These are phyloP conservation scores for Mychonastes homosphaera DNA, from an alignment of 139 green algal species.

Conservation along the genomic window DNA sequence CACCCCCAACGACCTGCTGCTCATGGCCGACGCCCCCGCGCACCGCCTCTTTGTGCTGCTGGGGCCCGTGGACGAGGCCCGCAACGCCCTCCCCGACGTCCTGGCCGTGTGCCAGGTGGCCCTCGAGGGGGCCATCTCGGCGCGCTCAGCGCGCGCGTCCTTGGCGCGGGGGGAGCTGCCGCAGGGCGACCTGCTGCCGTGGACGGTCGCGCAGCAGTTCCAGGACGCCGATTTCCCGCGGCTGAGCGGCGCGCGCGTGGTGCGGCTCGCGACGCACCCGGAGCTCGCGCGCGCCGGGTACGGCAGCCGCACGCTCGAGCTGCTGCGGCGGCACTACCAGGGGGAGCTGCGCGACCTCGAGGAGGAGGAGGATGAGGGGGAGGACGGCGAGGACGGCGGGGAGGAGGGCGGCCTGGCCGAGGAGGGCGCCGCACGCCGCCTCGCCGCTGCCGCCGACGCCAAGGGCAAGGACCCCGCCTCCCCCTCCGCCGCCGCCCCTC, in stretches of 20 bases:
- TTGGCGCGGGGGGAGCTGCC: constrained; percentile 76
- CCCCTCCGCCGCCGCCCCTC: no score
- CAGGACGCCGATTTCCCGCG: constrained; percentile 83
- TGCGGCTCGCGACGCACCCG: constrained; percentile 92
- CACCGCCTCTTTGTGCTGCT: constrained; percentile 95
- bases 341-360: constrained; percentile 35
- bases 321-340: constrained; percentile 47
- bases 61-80: constrained; percentile 70
- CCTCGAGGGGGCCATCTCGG: constrained; percentile 83
- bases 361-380: constrained; percentile 31
- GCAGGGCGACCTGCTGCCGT: constrained; percentile 94
- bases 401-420: constrained; percentile 3
- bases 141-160: constrained; percentile 42
- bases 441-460: no score
- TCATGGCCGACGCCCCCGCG: constrained; percentile 91
- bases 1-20: constrained; percentile 93
- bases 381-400: constrained; percentile 19
- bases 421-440: neutral
- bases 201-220: constrained; percentile 93
- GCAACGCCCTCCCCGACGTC: constrained; percentile 81
- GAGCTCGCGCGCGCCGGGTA: constrained; percentile 80
- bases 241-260: constrained; percentile 82
- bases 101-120: constrained; percentile 77
- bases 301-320: constrained; percentile 41
- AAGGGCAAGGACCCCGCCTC: no score